Evolutionary conservation across 2,329 filamentous ascomycete genomes (phyloP), one percentile per base, ranked within the genome.

Genomic region (Diaporthe destruens): DNA sequence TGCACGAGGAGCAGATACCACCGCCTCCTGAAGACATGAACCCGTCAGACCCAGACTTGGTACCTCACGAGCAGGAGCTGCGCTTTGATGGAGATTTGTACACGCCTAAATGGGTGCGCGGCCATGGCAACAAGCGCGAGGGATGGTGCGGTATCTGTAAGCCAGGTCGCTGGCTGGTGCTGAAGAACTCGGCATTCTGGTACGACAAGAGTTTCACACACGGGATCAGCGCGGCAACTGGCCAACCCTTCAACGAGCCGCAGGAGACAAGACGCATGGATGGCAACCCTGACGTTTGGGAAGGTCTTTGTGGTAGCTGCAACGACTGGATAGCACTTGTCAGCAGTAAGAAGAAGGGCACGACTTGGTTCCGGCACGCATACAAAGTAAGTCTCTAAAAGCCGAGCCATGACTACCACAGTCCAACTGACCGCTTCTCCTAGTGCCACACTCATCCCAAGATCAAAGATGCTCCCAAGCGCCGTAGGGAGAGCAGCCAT

Each of bases 111-210:
- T 97, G 93, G 93, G 92, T 96, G 25, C 91, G 94, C 47, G 94
- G 94, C 29, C 93, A 96, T 75, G 94, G 94, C 34, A 95, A 95
- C 83, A 95, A 95, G 85, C 91, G 94, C 54, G 94, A 96, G 81
- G 94, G 94, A 4, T 97, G 94, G 94, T 97, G 94, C 78, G 93
- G 94, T 29, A 93, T 96, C 77, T 97, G 94, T 85, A 95, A 95
- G 80, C 92, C 93, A 2, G 93, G 93, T 3, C 87, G 93, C 65
- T 97, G 94, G 94, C 88, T 96, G 69, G 93, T 95, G 20, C 85
- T 97, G 73, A 97, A 96, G 85, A 96, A 97, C 83, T 95, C 93
- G 71, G 94, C 94, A 8, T 97, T 94, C 81, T 97, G 94, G 94
- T 97, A 97, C 81, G 94, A 97, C 84, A 96, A 96, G 85, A 94